These are phyloP conservation scores for Hirschfeldia incana DNA, from an alignment of 345 rosid genomes.

Conservation along the genomic window DNA sequence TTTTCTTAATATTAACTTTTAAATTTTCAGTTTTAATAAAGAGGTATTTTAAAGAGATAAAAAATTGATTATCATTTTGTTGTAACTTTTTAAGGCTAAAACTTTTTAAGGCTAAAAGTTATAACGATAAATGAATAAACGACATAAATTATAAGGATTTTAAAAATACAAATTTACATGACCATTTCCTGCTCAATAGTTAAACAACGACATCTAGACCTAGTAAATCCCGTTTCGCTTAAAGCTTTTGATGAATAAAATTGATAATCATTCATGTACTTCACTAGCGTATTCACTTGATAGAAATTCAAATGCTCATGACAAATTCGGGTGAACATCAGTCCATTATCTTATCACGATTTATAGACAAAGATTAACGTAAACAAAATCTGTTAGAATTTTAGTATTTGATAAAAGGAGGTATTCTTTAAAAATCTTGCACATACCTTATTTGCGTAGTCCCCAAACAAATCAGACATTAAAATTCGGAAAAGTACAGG, in stretches of 20 bases:
- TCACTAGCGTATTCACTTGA: background rate
- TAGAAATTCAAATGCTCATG: background rate
- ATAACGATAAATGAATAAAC: no score
- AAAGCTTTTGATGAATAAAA: background rate
- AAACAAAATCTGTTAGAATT: background rate
- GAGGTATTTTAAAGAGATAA: no score
- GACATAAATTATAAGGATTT: background rate
- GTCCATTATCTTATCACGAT: no score
- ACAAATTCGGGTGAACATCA: background rate
- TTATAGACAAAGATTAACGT: background rate
- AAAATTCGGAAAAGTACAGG: no score
- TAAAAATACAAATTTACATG: no score
- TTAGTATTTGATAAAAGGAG: background rate
- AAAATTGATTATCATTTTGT: no score
- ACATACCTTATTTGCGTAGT: background rate
- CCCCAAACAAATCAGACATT: background rate
- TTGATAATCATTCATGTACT: background rate
- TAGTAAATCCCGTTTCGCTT: background rate
- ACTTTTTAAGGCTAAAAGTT: no score
- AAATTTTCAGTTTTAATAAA: no score
- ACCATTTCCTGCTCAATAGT: no score
- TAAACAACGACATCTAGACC: background rate
- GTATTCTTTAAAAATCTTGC: background rate
- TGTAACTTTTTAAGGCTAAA: no score
- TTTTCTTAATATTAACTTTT: no score